These are phyloP conservation scores for Russula brevipes DNA, from an alignment of 768 basidiomycete species.

Conservation along the genomic window DNA sequence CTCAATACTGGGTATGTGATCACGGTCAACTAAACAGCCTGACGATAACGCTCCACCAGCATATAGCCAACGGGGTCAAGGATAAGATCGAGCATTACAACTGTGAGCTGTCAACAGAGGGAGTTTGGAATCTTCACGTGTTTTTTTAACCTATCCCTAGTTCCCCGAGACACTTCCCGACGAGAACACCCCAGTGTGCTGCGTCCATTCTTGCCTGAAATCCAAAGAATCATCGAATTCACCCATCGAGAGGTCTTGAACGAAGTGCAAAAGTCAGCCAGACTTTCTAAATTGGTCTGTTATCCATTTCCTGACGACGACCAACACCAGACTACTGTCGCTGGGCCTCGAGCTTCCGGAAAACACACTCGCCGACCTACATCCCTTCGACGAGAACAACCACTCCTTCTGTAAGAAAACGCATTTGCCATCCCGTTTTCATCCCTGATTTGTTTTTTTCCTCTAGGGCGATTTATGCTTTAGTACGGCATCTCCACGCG, in stretches of 20 bases:
- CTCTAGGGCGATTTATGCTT: constrained; percentile 58
- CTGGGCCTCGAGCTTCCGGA: constrained; percentile 51
- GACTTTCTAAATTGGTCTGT: constrained; percentile 38
- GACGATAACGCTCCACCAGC: constrained; percentile 34
- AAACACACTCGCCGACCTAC: constrained; percentile 45
- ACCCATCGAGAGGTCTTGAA: constrained; percentile 51
- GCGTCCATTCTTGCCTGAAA: constrained; percentile 49
- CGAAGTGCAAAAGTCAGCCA: constrained; percentile 28
- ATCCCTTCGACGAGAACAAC: constrained; percentile 36
- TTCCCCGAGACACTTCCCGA: constrained; percentile 46
- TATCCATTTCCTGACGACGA: not conserved
- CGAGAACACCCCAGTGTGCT: constrained; percentile 46
- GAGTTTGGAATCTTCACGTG: not conserved
- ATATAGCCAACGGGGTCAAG: constrained; percentile 54
- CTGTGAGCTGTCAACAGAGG: constrained; percentile 35
- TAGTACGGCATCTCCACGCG: constrained; percentile 39
- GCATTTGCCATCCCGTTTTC: not conserved
- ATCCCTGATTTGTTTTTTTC: not conserved
- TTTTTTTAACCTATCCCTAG: constrained; percentile 30
- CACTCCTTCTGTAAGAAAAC: constrained; percentile 23
- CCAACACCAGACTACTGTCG: constrained; percentile 40
- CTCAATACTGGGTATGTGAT: constrained; percentile 46
- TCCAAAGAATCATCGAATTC: constrained; percentile 45
- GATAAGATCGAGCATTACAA: constrained; percentile 65
- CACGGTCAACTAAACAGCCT: not conserved